These are phyloP conservation scores for Podospora sp. DNA, from an alignment of 495 filamentous ascomycete genomes.

Conservation along the genomic window DNA sequence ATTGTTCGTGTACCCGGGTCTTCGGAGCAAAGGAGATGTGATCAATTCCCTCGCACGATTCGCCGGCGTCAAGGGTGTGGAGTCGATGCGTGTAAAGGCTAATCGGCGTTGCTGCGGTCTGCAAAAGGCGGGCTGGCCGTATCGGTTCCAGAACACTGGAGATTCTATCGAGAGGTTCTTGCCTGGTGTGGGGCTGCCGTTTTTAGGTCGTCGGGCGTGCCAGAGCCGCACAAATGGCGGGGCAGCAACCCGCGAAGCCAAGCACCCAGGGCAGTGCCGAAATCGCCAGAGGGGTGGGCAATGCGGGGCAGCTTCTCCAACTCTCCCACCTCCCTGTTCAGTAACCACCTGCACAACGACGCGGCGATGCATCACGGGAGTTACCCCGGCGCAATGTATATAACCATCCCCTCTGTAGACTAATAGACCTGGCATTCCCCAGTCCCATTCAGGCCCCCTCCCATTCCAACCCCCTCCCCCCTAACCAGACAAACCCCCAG, in stretches of 20 bases:
- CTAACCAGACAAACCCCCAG: background rate
- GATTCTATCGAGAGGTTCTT: conserved; percentile 1
- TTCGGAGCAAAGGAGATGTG: background rate
- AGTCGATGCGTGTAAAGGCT: background rate
- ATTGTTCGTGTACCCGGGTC: background rate
- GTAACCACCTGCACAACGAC: background rate
- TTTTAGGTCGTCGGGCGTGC: background rate
- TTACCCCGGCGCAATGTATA: conserved; percentile 20
- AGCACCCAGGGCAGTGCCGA: conserved; percentile 17
- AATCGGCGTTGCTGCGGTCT: background rate
- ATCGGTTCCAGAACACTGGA: background rate
- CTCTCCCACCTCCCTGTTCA: background rate
- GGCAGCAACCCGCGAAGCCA: conserved; percentile 25
- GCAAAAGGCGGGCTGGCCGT: background rate
- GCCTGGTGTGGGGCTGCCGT: conserved; percentile 14
- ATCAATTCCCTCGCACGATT: background rate
- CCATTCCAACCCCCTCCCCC: background rate
- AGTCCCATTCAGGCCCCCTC: background rate
- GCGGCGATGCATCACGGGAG: background rate
- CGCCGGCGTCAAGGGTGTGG: background rate
- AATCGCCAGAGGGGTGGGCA: conserved; percentile 2
- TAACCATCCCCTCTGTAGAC: conserved; percentile 13
- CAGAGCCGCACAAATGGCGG: conserved; percentile 41
- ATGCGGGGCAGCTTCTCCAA: conserved; percentile 6
- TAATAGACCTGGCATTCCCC: too few species aligned